Conservation (phyloP, 495 filamentous ascomycete species). For the Aspergillus sclerotioniger region DNA sequence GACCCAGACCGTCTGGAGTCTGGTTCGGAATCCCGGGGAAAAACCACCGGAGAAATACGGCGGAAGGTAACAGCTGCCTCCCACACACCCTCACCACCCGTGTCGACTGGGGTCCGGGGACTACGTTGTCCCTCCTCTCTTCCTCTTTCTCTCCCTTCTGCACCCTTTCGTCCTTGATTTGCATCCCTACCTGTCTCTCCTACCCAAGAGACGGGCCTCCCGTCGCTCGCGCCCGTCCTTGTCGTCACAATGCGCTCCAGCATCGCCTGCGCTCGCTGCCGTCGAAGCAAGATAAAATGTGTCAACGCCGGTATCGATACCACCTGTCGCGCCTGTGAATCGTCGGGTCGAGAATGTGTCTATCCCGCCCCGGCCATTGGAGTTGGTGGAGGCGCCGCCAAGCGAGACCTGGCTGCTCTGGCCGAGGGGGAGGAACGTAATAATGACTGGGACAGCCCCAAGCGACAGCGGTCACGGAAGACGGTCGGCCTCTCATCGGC, state of each 20-base stretch:
- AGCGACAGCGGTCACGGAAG: slow-evolving; percentile 56
- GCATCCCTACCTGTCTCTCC: slow-evolving; percentile 7
- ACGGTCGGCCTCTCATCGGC: slow-evolving; percentile 36
- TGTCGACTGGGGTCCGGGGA: slow-evolving; percentile 17
- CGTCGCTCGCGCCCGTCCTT: slow-evolving; percentile 22
- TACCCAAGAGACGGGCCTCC: slow-evolving; percentile 16
- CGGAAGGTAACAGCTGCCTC: slow-evolving; percentile 16
- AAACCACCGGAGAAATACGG: slow-evolving; percentile 28
- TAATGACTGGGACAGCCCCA: slow-evolving; percentile 57
- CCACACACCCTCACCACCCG: slow-evolving; percentile 9
- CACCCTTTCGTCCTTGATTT: slow-evolving; percentile 6
- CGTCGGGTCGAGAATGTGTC: slow-evolving; percentile 70
- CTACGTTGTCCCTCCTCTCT: slow-evolving; percentile 17
- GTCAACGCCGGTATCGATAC: slow-evolving; percentile 74
- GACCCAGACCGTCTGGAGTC: slow-evolving; percentile 13
- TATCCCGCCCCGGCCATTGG: slow-evolving; percentile 66
- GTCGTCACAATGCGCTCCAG: slow-evolving; percentile 62
- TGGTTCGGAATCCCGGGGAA: slow-evolving; percentile 24
- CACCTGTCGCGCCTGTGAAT: slow-evolving; percentile 75
- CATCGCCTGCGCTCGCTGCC: slow-evolving; percentile 76
- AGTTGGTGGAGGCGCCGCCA: slow-evolving; percentile 49
- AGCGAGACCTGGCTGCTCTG: slow-evolving; percentile 53
- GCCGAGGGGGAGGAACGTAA: slow-evolving; percentile 55
- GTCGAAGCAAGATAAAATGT: slow-evolving; percentile 81
- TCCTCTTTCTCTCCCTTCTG: neutral